Base-by-base conservation (phyloP, 225 moss, liverwort and hornwort genomes). In the Sphagnum tenellum region DNA sequence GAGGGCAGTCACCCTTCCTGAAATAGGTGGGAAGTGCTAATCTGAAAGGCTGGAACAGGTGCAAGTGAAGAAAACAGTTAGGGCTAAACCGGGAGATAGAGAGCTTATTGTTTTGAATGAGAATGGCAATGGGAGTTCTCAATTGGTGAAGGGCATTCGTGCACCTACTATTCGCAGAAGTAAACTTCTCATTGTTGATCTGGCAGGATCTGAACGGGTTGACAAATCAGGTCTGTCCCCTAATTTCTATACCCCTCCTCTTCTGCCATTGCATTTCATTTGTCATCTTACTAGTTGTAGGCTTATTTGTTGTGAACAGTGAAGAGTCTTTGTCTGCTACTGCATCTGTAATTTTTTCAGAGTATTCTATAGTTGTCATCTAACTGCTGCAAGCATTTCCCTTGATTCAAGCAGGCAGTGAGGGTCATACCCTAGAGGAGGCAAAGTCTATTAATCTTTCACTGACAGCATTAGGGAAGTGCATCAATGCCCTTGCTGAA, bases 391-490 rank as follows among this genome's bases (percentile, higher is more conserved):
- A 11, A 54, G 3, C 67, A 11, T 52, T 50, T 11, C 9, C 46
- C 61, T 8, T 61, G 9, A 10, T 71, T 45, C 57, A 70, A 65
- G 62, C 82, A 89, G 89, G 89, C 66, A 92, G 92, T 66, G 92
- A 92, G 75, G 92, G 92, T 14, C 92, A 89, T 66, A 92, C 87
- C 46, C 69, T 92, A 65, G 92, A 92, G 74, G 92, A 92, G 77
- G 92, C 92, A 57, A 92, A 92, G 71, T 92, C 92, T 14, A 92
- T 92, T 72, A 92, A 92, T 76, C 75, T 92, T 3, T 92, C 92
- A 44, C 74, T 92, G 65, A 89, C 92, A 50, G 89, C 92, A 57
- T 72, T 92, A 53, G 92, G 92, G 56, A 92, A 92, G 69, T 92
- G 92, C 67, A 92, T 92, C 69, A 92, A 92, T 67, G 92, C 92